Evolutionary conservation across 768 basidiomycete species (phyloP), one percentile per base, ranked within the genome.

Genomic region (Pleurotus platypus): DNA sequence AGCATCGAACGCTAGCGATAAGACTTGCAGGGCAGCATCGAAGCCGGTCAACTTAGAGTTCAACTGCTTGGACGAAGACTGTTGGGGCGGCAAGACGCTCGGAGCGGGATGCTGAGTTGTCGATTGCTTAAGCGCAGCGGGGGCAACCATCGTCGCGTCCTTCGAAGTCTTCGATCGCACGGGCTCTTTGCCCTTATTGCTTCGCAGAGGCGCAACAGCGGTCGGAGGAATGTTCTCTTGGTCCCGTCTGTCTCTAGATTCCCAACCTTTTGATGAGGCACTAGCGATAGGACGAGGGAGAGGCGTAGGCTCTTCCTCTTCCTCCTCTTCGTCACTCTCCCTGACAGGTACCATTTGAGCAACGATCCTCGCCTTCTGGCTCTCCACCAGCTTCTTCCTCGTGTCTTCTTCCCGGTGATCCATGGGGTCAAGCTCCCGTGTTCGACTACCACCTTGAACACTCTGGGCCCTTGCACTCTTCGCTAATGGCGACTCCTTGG

Each of bases 291-390:
- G 30, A 11, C 30, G 9, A 35, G 30, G 30, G 11, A 11, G 30
- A 2, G 26, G 22, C 22, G 22, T 16, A 18, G n/a, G 13, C 30
- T 73, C 72, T 20, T 72, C 76, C 49, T 67, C 71, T 11, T 57
- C 63, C n/a, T 60, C 71, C 26, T 63, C 66, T 1, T 68, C 71
- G 2, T 74, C 75, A 26, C 78, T 78, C 46, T 81, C 78, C 53
- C 71, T 70, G 16, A 77, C 76, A 20, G 88, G 88, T 2, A 85
- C 91, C 93, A 95, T 95, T 75, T 95, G 92, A 49, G 92, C 90
- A 1, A 96, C 94, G 58, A 96, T 94, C 56, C 93, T 79, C 48
- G 93, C 93, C 72, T 96, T 96, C 73, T 94, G 94, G 9, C 84
- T 83, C 68, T 93, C 93, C 38, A 95, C 74, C 71, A 93, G 92